Evolutionary conservation across 495 filamentous ascomycete species (phyloP), one percentile per base, ranked within the genome.

Genomic region (Zalerion maritima): DNA sequence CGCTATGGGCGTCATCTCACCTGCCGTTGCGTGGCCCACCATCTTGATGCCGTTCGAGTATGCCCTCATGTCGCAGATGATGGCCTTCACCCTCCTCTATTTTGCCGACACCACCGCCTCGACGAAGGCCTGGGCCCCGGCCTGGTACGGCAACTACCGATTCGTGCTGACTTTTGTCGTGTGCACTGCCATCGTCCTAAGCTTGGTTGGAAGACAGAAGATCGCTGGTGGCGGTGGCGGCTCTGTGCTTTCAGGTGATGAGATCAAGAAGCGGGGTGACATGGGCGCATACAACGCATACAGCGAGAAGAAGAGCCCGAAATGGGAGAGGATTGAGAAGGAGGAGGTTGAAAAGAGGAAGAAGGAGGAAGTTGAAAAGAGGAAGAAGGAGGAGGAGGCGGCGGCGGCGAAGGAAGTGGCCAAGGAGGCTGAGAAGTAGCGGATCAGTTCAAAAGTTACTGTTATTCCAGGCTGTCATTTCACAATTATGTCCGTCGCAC

Each of bases 161-260:
- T 97, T 94, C 52, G 79, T 94, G 7, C 67, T 97, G 49, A 96
- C 89, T 11, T 91, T 91, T 50, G 56, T 97, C 18, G 89, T 96
- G 31, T 91, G 89, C 24, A 68, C 67, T 25, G 79, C 77, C 41
- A 86, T 96, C 41, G 69, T 91, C n/a, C 60, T 83, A 36, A 86
- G 71, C 38, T 63, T 97, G 45, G 67, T 96, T 41, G 86, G 82
- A 21, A 69, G 89, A 34, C 81, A 86, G 42, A 75, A 87, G 52
- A 78, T 97, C 46, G 72, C 71, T 30, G 69, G 77, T 35, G 56
- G 53, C 22, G 42, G 48, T 3, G 34, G 43, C 11, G 47, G 42
- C 2, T 39, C 63, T 16, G 61, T 60, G 11, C 47, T 50, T 6
- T 60, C 70, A 18, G 60, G 61, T n/a, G 66, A 75, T 41, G 72